Base-by-base conservation (phyloP, 2,329 filamentous ascomycete genomes). In the Alternaria arborescens region DNA sequence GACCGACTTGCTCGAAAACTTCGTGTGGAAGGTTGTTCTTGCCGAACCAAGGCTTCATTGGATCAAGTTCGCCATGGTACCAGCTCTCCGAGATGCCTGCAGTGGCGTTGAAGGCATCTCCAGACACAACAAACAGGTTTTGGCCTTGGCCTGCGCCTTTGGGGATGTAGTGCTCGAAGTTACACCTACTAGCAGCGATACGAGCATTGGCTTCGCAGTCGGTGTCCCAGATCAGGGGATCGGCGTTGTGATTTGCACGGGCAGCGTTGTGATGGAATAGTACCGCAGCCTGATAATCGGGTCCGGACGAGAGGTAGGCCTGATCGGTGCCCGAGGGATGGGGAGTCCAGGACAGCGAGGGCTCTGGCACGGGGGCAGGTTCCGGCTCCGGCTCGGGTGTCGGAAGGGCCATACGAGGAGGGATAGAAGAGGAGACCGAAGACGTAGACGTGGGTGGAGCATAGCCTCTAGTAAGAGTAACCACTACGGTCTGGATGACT, bases 261-360 rank as follows among this genome's bases (percentile, higher is more conserved):
- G 95, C 92, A 54, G 90, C 73, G 82, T 97, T 97, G 89, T 98
- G 95, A 77, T 92, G 87, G 71, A 89, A 83, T 51, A 94, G 64
- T 18, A 77, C 65, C 12, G 72, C 67, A 44, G 69, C 67, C 44
- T 74, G 42, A 54, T 78, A 78, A n/a, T 72, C 73, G 3, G 54
- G 18, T 16, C 71, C 73, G 16, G 64, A 55, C 11, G 64, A 64
- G 28, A 76, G 66, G 18, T 64, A 64, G 10, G 72, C 74, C 50
- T 78, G 72, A 30, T 54, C 53, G 11, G 41, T 44, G 12, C 76
- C 75, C 38, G 69, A 57, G 6, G 52, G 57, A 47, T 70, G 72
- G 18, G 36, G 36, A 24, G 40, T 47, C 26, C 40, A 42, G 5
- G 40, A 55, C 5, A 48, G 22, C 14, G 48, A 44, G 8, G 52